These are phyloP conservation scores for Cordyceps militaris DNA, from an alignment of 2,329 filamentous ascomycete genomes.

Conservation along the genomic window DNA sequence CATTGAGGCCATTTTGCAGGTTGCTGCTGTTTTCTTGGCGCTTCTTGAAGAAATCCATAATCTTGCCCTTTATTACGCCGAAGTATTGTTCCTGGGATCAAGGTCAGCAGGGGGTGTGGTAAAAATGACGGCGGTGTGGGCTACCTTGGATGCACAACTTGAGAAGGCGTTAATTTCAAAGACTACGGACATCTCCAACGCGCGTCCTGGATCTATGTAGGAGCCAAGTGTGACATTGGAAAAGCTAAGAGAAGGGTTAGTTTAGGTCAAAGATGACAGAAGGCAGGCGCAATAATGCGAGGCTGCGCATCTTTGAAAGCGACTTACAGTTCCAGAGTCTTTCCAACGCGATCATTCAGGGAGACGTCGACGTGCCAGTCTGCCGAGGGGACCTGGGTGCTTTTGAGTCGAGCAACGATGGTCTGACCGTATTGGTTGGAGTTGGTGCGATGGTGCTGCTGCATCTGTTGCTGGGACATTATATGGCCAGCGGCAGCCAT, in stretches of 20 bases:
- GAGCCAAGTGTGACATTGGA: conserved; percentile 42
- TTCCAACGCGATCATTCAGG: conserved; percentile 35
- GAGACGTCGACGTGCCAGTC: conserved; percentile 34
- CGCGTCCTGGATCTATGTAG: background rate
- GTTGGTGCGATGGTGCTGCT: conserved; percentile 15
- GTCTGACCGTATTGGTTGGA: conserved; percentile 29
- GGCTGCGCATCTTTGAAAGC: background rate
- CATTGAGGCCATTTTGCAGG: conserved; percentile 44
- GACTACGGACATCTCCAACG: conserved; percentile 10
- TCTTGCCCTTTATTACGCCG: conserved; percentile 37
- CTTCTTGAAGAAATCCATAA: conserved; percentile 42
- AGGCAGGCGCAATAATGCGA: background rate
- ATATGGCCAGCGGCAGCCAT: conserved; percentile 40
- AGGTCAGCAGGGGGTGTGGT: conserved; percentile 14
- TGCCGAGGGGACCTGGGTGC: conserved; percentile 21
- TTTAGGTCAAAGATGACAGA: background rate
- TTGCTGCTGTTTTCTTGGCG: conserved; percentile 43
- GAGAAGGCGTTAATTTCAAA: conserved; percentile 43
- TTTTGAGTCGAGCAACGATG: conserved; percentile 34
- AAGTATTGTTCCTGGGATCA: conserved; percentile 43
- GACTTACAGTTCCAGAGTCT: conserved; percentile 37
- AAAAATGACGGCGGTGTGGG: background rate
- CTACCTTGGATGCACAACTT: conserved; percentile 43
- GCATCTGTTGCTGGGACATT: conserved; percentile 35
- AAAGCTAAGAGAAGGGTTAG: conserved; percentile 32